These are phyloP conservation scores for Thielaviopsis cerberus DNA, from an alignment of 2,329 filamentous ascomycete genomes.

Conservation along the genomic window DNA sequence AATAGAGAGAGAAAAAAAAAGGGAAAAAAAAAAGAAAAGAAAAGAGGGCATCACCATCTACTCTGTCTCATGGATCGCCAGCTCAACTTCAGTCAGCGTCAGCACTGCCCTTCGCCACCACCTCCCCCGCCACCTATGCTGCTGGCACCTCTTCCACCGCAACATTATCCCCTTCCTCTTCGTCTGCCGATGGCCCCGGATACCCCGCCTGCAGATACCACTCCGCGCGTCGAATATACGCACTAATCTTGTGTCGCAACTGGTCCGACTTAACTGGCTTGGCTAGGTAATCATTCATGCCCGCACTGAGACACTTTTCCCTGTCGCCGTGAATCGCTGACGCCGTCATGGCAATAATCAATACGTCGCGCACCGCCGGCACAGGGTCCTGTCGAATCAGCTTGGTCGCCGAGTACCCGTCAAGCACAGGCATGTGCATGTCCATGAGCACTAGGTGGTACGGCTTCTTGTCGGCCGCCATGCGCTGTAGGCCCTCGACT, in stretches of 20 bases:
- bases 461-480: constrained; percentile 50
- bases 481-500: constrained; percentile 63
- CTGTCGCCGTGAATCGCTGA: constrained; percentile 85
- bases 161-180: neutral
- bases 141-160: no score
- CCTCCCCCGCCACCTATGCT: no score
- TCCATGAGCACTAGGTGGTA: constrained; percentile 93
- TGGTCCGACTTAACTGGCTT: constrained; percentile 86
- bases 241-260: constrained; percentile 61
- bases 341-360: constrained; percentile 97
- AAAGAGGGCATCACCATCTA: neutral
- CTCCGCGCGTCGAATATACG: constrained; percentile 29
- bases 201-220: constrained; percentile 2
- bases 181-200: neutral
- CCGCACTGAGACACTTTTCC: constrained; percentile 85
- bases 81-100: no score
- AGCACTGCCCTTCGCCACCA: neutral
- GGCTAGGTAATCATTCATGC: constrained; percentile 94
- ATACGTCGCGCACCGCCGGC: constrained; percentile 56
- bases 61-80: neutral
- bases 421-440: constrained; percentile 84
- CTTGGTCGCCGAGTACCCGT: constrained; percentile 81
- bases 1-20: neutral
- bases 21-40: neutral
- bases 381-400: constrained; percentile 60